These are phyloP conservation scores for Sporothrix brasiliensis DNA, from an alignment of 2,329 filamentous ascomycete species.

Conservation along the genomic window DNA sequence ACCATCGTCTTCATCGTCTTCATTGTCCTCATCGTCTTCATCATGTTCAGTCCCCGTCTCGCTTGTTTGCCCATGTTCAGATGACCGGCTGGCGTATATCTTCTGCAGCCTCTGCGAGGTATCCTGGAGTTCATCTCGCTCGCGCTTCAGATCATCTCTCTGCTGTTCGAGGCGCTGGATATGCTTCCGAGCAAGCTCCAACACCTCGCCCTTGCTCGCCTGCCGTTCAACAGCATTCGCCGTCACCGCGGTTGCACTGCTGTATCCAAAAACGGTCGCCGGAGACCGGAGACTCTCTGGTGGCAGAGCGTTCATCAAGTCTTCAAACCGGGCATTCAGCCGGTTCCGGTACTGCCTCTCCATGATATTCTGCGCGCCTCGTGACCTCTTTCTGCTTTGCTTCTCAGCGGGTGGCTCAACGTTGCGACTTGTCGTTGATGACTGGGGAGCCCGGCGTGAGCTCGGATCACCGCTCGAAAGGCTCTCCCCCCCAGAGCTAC, in stretches of 20 bases:
- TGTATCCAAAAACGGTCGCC: background rate
- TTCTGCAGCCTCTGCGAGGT: slow-evolving; percentile 34
- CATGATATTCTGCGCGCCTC: slow-evolving; percentile 35
- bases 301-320: slow-evolving; percentile 35
- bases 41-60: background rate
- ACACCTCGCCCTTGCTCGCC: slow-evolving; percentile 46
- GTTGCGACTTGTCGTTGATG: slow-evolving; percentile 10
- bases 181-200: slow-evolving; percentile 44
- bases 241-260: slow-evolving; percentile 31
- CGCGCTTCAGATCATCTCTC: slow-evolving; percentile 40
- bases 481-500: slow-evolving; percentile 19
- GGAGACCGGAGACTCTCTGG: slow-evolving; percentile 31
- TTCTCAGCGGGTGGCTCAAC: slow-evolving; percentile 37
- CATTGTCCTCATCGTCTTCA: background rate
- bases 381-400: slow-evolving; percentile 27
- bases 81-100: slow-evolving; percentile 17
- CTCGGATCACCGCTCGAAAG: background rate
- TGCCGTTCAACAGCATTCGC: slow-evolving; percentile 36
- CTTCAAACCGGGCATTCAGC: slow-evolving; percentile 36
- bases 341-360: slow-evolving; percentile 37
- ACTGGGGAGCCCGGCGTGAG: background rate
- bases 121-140: slow-evolving; percentile 39
- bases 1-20: background rate
- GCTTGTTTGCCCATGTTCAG: background rate
- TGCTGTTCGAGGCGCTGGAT: slow-evolving; percentile 43